Percentiles rank a stretch among this genome's conserved stretches.
phyloP scores from a whole-genome alignment of 768 basidiomycete species.

The Suillus variegatus region DNA sequence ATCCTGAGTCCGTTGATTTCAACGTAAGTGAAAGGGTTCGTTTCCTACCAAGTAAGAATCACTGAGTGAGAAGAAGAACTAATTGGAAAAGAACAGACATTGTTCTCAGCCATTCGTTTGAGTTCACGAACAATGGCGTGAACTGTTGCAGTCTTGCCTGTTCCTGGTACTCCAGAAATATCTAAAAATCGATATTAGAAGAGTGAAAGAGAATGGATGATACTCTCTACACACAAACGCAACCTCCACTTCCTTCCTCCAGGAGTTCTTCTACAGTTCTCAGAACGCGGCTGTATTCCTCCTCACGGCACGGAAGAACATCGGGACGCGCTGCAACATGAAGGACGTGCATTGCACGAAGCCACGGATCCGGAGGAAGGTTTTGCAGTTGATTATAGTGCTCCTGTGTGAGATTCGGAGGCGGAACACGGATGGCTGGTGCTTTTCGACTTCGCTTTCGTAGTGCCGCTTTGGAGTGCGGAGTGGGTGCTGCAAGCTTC shows the following conservation, averaged over 20 bases:
- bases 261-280: constrained; percentile 79
- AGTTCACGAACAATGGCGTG: constrained; percentile 90
- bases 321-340: constrained; percentile 95
- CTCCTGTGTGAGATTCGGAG: constrained; percentile 36
- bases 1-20: constrained; percentile 97
- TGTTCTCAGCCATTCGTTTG: constrained; percentile 82
- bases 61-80: background rate
- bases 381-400: constrained; percentile 44
- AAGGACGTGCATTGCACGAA: constrained; percentile 85
- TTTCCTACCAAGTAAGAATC: constrained; percentile 58
- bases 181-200: constrained; percentile 47
- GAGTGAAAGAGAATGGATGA: constrained; percentile 5
- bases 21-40: constrained; percentile 91
- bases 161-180: constrained; percentile 98
- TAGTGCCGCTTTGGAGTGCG: constrained; percentile 73
- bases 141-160: constrained; percentile 97
- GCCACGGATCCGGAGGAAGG: constrained; percentile 75
- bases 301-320: constrained; percentile 83
- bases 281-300: constrained; percentile 78
- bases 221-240: constrained; percentile 69
- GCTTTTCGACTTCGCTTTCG: constrained; percentile 37
- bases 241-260: constrained; percentile 93
- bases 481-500: constrained; percentile 63
- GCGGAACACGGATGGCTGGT: constrained; percentile 34
- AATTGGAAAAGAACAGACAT: constrained; percentile 45